These are phyloP conservation scores for Rhodotorula babjevae DNA, from an alignment of 768 basidiomycete genomes.

Conservation along the genomic window DNA sequence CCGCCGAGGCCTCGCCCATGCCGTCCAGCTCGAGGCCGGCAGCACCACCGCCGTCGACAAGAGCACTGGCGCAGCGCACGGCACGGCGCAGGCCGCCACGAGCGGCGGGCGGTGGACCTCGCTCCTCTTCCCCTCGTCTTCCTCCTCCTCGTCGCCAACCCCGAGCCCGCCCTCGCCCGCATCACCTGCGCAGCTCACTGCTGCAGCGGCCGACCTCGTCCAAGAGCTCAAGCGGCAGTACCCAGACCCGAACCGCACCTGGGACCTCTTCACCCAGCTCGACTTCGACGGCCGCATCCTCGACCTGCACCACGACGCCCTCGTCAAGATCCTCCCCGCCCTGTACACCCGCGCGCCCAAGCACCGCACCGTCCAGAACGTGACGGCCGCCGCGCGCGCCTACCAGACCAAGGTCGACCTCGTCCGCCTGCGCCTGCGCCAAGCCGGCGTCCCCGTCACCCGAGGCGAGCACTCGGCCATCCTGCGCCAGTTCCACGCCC, in stretches of 20 bases:
- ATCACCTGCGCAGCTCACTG: neutral
- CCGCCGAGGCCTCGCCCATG: conserved; percentile 16
- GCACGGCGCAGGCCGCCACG: neutral
- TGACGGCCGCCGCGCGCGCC: conserved; percentile 3
- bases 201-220: conserved; percentile 10
- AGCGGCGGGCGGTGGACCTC: conserved; percentile 7
- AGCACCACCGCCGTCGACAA: neutral
- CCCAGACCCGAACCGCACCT: neutral
- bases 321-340: conserved; percentile 28
- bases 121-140: conserved; percentile 10
- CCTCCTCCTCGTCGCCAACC: neutral
- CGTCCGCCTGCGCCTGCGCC: conserved; percentile 12
- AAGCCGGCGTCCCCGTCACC: conserved; percentile 17
- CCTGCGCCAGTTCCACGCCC: conserved; percentile 17
- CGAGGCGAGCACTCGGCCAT: conserved; percentile 19
- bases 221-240: conserved; percentile 5
- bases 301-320: conserved; percentile 22
- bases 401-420: conserved; percentile 30
- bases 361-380: conserved; percentile 6
- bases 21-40: conserved; percentile 10
- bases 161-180: neutral
- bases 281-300: conserved; percentile 15
- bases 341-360: conserved; percentile 8
- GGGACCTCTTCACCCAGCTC: conserved; percentile 26
- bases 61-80: neutral